Base-by-base conservation (phyloP, 805 yeast species). In the Pichia ethanolica region DNA sequence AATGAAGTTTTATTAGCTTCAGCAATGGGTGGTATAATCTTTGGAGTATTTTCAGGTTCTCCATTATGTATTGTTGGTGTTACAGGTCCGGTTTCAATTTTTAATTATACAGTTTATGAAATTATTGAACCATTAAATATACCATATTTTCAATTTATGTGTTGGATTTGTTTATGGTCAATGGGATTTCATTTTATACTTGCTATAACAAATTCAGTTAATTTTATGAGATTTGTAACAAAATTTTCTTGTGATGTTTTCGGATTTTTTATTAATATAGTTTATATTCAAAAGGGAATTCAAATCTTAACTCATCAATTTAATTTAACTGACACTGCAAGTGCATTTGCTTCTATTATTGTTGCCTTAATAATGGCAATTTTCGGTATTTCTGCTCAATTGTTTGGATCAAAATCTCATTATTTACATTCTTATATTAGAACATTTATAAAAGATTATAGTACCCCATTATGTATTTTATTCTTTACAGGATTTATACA, bases 41-140 rank as follows among this genome's bases (percentile, higher is more conserved):
- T 93, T 70, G 97, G 98, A 0, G 56, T 86, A 6, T 71, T 90
- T 49, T 74, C 86, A 0, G 98, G 97, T 0, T 96, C 90, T 58
- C 99, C 99, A 0, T 67, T 93, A 30, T 87, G 96, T 59, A 86
- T 91, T 28, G 98, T 93, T 8, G 99, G 99, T 4, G 97, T 91
- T 5, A 93, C 98, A 0, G 99, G 98, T 0, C 99, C 99, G 0
- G 83, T 93, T 13, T 71, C 95, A 2, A 90, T 91, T 52, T 91
- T 93, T 74, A 87, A 87, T 60, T 89, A 89, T 59, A 93, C 98
- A 0, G 90, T 93, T 0, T 87, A 83, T 61, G 84, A 83, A 52
- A 73, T 87, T 45, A 74, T 87, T 36, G 67, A 62, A 26, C 82
- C 86, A 0, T 62, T 74, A 51, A 75, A 73, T 8, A 69, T 75